Evolutionary conservation across 1,284 basidiomycete species (phyloP), one percentile per base, ranked within the genome.

Genomic region (Puccinia horiana): DNA sequence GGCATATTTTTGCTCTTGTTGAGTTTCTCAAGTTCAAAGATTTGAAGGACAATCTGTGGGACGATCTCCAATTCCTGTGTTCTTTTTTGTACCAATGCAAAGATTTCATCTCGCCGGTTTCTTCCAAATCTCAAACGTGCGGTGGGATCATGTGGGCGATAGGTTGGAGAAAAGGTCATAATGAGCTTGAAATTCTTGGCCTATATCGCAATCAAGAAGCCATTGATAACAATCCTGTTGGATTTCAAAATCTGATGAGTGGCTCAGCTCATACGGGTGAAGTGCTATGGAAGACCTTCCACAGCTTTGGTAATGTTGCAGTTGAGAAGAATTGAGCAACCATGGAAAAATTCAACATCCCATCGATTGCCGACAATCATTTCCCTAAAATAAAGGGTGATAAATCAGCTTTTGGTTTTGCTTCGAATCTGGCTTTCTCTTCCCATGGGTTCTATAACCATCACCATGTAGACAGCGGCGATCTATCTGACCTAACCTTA

Each of bases 391-490:
- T 3, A 2, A 6, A 12, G 2, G 32, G 35, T 8, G 18, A 67
- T 14, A 67, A 67, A 42, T 40, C 6, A 2, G 3, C 9, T 2
- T 40, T 67, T 67, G 32, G 63, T 40, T 67, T 67, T 67, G 63
- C 63, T 67, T 67, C 63, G 14, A 67, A 67, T 40, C 9, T n/a
- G n/a, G n/a, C n/a, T n/a, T n/a, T n/a, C n/a, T n/a, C n/a, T n/a
- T n/a, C n/a, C n/a, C n/a, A n/a, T 67, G 63, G 63, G 6, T 67
- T 67, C 35, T 67, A 67, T 40, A 67, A 67, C 40, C 35, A 40
- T 67, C n/a, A n/a, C n/a, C n/a, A n/a, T n/a, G n/a, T n/a, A n/a
- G n/a, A n/a, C n/a, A n/a, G n/a, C n/a, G n/a, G n/a, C n/a, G n/a
- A n/a, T n/a, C n/a, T n/a, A n/a, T n/a, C n/a, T n/a, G n/a, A n/a